phyloP scores from a whole-genome alignment of 495 filamentous ascomycete species.

The Penicillium taxi region DNA sequence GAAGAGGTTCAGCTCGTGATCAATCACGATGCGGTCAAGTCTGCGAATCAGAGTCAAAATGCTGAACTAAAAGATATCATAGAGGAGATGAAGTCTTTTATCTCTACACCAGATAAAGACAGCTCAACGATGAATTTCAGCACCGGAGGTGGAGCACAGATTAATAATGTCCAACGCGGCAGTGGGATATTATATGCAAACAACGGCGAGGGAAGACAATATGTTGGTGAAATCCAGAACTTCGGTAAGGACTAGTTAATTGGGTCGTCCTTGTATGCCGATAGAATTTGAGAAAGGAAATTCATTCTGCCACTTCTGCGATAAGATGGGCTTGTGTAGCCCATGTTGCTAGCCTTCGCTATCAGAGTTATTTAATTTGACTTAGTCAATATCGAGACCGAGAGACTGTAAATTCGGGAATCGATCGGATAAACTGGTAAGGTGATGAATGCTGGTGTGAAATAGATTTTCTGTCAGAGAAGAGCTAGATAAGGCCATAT shows the following conservation, averaged over 20 bases:
- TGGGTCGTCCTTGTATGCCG: too few species aligned
- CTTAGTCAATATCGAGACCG: too few species aligned
- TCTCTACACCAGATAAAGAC: neutral
- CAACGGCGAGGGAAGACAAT: neutral
- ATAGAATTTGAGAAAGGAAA: too few species aligned
- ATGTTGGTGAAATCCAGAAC: neutral
- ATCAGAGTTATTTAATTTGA: too few species aligned
- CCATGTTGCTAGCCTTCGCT: too few species aligned
- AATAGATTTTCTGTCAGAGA: too few species aligned
- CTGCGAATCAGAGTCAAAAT: constrained; percentile 5
- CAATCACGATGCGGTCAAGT: constrained; percentile 4
- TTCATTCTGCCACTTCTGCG: too few species aligned
- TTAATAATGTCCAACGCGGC: constrained; percentile 1
- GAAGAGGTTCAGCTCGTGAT: constrained; percentile 10
- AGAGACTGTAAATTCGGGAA: too few species aligned
- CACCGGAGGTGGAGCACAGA: neutral
- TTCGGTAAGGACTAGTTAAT: constrained; percentile 5
- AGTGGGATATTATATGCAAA: constrained; percentile 3
- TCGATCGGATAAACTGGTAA: too few species aligned
- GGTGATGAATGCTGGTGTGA: too few species aligned
- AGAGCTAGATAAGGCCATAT: too few species aligned
- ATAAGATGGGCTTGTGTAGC: too few species aligned
- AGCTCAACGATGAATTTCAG: neutral
- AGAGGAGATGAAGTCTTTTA: constrained; percentile 4
- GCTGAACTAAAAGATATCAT: constrained; percentile 3